Base-by-base conservation (phyloP, 441 rosid species). In the Eutrema salsugineum region DNA sequence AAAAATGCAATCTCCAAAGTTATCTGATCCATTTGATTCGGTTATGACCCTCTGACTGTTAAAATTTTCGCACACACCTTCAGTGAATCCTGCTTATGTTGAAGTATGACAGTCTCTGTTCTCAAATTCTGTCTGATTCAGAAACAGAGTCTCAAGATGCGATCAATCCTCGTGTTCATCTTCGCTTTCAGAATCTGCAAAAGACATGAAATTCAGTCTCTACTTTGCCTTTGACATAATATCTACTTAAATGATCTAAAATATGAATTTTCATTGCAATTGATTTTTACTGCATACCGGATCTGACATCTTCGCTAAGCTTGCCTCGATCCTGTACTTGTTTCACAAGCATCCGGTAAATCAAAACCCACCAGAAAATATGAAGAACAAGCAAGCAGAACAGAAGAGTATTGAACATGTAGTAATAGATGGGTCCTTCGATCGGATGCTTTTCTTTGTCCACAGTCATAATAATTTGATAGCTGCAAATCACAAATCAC, bases 111-210 rank as follows among this genome's bases (percentile, higher is more conserved):
- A 11, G n/a, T 47, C 33, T 60, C 63, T 50, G 28, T 32, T 71
- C 63, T 54, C 17, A 30, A 63, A 6, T n/a, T 24, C 39, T 70
- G 40, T 39, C 35, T 40, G 14, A 33, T 1, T 62, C 28, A 14
- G 48, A 10, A 11, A 28, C 19, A 58, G 17, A 40, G 9, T 32
- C 32, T 42, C 32, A 33, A 36, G 32, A 2, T n/a, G 53, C 6
- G 1, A 62, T 84, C 74, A 87, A 80, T 87, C 88, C 63, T 88
- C 85, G 38, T 88, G 91, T 56, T 86, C 91, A 77, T 81, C 88
- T 49, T 88, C 93, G 24, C 80, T 83, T 57, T 86, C 94, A 28
- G 91, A 88, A 85, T 88, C 94, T 88, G 84, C 78, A 76, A 20
- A 76, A 70, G 28, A 32, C 27, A 56, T 60, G 1, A 39, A 56